Conservation (phyloP, 176 grass and related monocot species). For the Puccinellia tenuiflora region DNA sequence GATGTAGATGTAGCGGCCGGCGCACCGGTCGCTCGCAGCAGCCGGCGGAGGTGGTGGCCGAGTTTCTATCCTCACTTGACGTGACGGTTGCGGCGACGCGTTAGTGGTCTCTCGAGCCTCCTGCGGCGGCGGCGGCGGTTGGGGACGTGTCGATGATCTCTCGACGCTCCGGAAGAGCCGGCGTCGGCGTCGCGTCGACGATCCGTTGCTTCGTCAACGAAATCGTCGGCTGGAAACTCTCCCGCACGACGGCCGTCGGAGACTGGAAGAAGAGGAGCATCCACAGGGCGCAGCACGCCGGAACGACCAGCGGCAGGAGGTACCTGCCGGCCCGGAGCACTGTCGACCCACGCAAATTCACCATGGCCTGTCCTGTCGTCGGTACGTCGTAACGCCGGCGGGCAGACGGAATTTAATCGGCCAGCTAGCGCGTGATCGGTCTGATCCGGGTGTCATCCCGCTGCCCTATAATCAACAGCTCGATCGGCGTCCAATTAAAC, state of each 20-base stretch:
- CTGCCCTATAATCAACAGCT: not conserved
- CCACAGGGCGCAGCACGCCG: conserved; percentile 28
- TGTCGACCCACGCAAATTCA: not conserved
- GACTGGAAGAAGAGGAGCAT: conserved; percentile 23
- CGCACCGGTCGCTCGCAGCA: conserved; percentile 16
- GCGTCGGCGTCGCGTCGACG: not conserved
- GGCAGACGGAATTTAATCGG: not conserved
- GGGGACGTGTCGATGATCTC: not conserved
- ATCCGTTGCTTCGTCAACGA: not conserved
- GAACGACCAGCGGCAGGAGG: conserved; percentile 22
- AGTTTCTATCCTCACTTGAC: not conserved
- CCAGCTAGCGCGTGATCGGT: conserved; percentile 1
- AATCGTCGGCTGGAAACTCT: not conserved
- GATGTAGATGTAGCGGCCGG: conserved; percentile 57
- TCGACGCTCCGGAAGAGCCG: not conserved
- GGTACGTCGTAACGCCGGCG: not conserved
- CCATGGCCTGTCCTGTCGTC: conserved; percentile 16
- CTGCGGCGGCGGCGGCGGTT: not conserved
- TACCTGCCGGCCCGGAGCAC: conserved; percentile 7
- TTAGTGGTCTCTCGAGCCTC: not conserved
- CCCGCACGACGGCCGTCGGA: not conserved
- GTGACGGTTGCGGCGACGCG: not conserved
- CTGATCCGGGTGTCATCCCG: not conserved
- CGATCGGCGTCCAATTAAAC: not conserved
- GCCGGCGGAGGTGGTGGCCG: not conserved